Evolutionary conservation across 176 grass and related monocot genomes (phyloP), one percentile per base, ranked within the genome.

Genomic region (Cenchrus purpureus): DNA sequence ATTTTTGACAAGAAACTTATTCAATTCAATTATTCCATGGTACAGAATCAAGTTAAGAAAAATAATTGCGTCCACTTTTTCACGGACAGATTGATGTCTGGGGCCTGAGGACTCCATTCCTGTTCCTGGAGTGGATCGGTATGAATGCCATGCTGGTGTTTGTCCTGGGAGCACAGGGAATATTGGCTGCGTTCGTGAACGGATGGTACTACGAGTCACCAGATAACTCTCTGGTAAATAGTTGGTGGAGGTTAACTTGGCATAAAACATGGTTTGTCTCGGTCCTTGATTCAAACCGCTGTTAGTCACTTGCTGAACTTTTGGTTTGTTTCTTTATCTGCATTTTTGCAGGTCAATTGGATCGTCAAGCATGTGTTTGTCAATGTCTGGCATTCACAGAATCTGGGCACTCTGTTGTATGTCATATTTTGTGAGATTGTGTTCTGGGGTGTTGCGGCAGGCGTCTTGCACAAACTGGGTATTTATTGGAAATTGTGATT

Each of bases 61-160:
- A 14, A 42, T 40, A 10, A 8, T 44, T 48, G 2, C 57, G 9
- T 62, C 42, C 14, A 11, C 63, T 4, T 3, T 71, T 17, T 34
- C 42, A 61, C 31, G 34, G 44, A 64, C 67, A 97, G 94, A 91
- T 92, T 52, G 91, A 97, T 77, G 71, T 97, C 48, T 83, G 89
- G 89, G 94, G 89, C 37, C 53, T 92, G 8, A 79, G 87, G 71
- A 88, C 45, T 16, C 87, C 86, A 43, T 97, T 97, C 68, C 70
- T 89, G 52, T 82, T 89, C 83, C 78, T 94, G 22, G 89, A 97
- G 78, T 97, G 89, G 91, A 97, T 97, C 22, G 94, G 91, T 17
- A 94, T 86, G 94, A 94, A 97, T 32, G 94, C 94, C 45, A 94
- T 97, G 94, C 94, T 92, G 37, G 91, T 97, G 65, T 97, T 90